Evolutionary conservation across 768 basidiomycete genomes (phyloP).

Genomic region (Agaricus blazei): DNA sequence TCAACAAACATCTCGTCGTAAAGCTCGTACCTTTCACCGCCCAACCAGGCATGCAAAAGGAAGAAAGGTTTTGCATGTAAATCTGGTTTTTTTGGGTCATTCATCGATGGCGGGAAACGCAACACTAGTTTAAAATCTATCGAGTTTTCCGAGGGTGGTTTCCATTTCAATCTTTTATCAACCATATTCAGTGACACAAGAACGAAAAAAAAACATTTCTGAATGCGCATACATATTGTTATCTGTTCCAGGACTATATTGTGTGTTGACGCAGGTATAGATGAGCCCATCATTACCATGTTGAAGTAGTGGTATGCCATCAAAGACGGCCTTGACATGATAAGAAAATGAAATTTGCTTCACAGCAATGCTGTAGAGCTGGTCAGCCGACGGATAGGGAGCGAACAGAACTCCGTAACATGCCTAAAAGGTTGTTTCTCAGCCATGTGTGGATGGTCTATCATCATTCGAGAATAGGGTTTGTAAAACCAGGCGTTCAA

Average conservation of each 20-base stretch:
- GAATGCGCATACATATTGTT: conserved; percentile 66
- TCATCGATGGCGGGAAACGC: conserved; percentile 73
- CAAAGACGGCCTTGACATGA: conserved; percentile 80
- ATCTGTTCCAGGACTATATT: conserved; percentile 85
- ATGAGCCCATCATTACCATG: conserved; percentile 96
- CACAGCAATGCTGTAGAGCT: conserved; percentile 61
- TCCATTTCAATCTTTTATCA: conserved; percentile 85
- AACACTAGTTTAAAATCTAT: conserved; percentile 95
- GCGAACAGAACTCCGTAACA: conserved; percentile 22
- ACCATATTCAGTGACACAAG: not conserved
- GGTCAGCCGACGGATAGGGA: conserved; percentile 9
- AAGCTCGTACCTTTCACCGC: conserved; percentile 72
- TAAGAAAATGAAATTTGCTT: conserved; percentile 89
- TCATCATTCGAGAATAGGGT: conserved; percentile 70
- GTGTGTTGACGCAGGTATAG: conserved; percentile 86
- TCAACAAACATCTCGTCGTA: conserved; percentile 84
- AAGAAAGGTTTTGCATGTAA: conserved; percentile 84
- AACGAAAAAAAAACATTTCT: not conserved
- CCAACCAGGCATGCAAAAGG: conserved; percentile 77
- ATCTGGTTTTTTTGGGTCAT: conserved; percentile 61
- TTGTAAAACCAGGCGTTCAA: conserved; percentile 77
- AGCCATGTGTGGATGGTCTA: conserved; percentile 63
- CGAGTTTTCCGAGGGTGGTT: conserved; percentile 95
- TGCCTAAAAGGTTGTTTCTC: conserved; percentile 78
- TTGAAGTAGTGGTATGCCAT: conserved; percentile 77